Evolutionary conservation across 352 stramenopile genomes (phyloP).

Genomic region (Pythium vanterpoolii): DNA sequence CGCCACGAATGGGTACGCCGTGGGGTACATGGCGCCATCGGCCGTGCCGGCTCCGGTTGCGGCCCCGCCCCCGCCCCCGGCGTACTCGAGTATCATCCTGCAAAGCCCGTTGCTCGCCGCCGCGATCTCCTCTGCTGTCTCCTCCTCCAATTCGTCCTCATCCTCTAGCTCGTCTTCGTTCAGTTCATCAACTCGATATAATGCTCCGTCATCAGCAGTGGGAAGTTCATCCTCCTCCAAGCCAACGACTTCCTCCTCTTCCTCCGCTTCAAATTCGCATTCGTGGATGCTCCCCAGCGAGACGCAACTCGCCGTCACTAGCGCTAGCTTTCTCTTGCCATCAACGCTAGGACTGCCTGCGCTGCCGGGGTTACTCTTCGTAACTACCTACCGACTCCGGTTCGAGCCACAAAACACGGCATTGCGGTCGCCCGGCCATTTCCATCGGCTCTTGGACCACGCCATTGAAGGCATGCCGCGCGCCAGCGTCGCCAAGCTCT

Average conservation of each 20-base stretch:
- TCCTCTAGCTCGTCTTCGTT: neutral
- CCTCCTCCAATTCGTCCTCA: neutral
- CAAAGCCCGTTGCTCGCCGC: slow-evolving; percentile 21
- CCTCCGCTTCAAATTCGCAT: neutral
- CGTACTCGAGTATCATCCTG: slow-evolving; percentile 16
- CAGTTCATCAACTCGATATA: too few relatives aligned
- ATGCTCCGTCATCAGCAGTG: too few relatives aligned
- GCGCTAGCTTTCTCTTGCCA: slow-evolving; percentile 60
- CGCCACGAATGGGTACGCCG: neutral
- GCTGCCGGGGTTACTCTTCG: slow-evolving; percentile 52
- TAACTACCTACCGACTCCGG: slow-evolving; percentile 68
- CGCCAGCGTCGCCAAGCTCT: slow-evolving; percentile 57
- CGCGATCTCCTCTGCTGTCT: neutral
- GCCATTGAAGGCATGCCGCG: slow-evolving; percentile 61
- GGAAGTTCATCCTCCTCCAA: too few relatives aligned
- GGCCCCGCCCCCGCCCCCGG: neutral
- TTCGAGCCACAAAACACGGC: slow-evolving; percentile 61
- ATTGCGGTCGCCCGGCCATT: slow-evolving; percentile 34
- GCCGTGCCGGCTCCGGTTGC: neutral
- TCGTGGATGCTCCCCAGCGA: slow-evolving; percentile 42
- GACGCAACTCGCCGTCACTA: slow-evolving; percentile 32
- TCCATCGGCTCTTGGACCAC: slow-evolving; percentile 59
- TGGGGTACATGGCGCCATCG: neutral
- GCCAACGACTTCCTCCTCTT: neutral
- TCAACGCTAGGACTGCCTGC: slow-evolving; percentile 33